phyloP scores from a whole-genome alignment of 192 early-diverging fungal species.

The Spinellus fusiger region DNA sequence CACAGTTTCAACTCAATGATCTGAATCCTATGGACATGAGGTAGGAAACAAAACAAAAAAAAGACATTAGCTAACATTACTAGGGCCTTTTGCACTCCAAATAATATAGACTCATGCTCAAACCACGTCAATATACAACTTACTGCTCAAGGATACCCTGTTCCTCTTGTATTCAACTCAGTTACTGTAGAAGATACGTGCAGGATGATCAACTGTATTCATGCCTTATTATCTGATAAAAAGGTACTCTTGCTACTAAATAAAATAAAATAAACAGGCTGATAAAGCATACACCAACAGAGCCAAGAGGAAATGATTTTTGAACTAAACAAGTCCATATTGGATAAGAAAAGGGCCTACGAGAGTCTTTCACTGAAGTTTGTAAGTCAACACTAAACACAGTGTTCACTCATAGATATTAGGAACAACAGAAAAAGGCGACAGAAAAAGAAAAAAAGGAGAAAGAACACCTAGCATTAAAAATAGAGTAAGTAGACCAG shows the following conservation, averaged over 20 bases:
- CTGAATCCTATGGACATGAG: too few relatives aligned
- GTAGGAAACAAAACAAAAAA: too few relatives aligned
- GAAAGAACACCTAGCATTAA: constrained; percentile 15
- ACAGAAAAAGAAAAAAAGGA: background rate
- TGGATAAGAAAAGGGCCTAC: too few relatives aligned
- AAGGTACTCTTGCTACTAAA: too few relatives aligned
- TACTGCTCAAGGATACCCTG: constrained; percentile 30
- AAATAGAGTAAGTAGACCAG: constrained; percentile 6
- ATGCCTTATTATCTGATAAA: constrained; percentile 19
- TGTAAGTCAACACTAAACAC: too few relatives aligned
- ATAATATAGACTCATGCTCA: constrained; percentile 9
- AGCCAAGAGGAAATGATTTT: too few relatives aligned
- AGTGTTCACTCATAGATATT: background rate
- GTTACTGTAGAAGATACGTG: constrained; percentile 14
- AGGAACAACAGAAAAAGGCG: background rate
- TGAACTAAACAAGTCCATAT: too few relatives aligned
- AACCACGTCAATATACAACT: constrained; percentile 33
- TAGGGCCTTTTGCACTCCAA: constrained; percentile 7
- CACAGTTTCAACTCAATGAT: background rate
- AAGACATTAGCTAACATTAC: background rate
- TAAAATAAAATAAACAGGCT: too few relatives aligned
- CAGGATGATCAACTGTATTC: constrained; percentile 31
- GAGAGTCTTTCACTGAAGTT: too few relatives aligned
- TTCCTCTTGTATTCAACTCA: constrained; percentile 27
- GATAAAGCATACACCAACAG: too few relatives aligned